A percentile compares a stretch with the other conserved stretches of the same genome.
Evolutionary conservation across 208 protist species (phyloP).

Genomic region (Leishmania amazonensis): DNA sequence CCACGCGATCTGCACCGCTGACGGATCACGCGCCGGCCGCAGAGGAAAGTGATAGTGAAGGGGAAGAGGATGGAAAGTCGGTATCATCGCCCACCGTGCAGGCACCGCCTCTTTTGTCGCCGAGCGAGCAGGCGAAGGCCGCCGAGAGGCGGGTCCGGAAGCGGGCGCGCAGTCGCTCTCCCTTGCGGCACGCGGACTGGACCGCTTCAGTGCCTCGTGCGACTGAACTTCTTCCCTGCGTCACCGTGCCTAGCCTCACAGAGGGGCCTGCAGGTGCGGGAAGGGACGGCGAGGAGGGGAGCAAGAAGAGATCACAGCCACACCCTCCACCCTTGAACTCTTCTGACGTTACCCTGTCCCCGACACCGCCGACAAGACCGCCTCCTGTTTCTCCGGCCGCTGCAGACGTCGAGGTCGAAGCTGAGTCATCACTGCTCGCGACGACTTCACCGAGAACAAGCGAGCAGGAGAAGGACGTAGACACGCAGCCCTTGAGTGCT

Average conservation of each 20-base stretch:
- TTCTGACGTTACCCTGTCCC: neutral
- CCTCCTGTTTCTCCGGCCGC: neutral
- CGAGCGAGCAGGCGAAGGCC: neutral
- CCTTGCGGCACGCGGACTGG: neutral
- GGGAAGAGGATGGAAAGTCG: neutral
- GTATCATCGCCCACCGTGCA: conserved; percentile 3
- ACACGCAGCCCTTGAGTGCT: neutral
- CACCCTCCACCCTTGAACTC: neutral
- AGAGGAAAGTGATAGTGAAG: neutral
- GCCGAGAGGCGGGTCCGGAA: conserved; percentile 3
- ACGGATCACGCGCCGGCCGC: neutral
- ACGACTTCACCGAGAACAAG: neutral
- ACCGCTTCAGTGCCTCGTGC: neutral
- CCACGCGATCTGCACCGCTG: neutral
- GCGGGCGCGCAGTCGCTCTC: conserved; percentile 7
- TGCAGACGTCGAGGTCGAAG: neutral
- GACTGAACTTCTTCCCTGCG: neutral
- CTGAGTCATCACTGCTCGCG: neutral
- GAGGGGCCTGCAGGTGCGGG: neutral
- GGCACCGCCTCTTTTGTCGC: conserved; percentile 1
- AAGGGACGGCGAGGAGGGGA: neutral
- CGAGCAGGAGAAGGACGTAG: neutral
- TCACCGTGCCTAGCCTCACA: neutral
- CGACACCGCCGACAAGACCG: neutral
- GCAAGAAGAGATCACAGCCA: neutral